Evolutionary conservation across 23 red algal species (phyloP), one percentile per base, ranked within the genome.

Genomic region (Porphyridium purpureum): DNA sequence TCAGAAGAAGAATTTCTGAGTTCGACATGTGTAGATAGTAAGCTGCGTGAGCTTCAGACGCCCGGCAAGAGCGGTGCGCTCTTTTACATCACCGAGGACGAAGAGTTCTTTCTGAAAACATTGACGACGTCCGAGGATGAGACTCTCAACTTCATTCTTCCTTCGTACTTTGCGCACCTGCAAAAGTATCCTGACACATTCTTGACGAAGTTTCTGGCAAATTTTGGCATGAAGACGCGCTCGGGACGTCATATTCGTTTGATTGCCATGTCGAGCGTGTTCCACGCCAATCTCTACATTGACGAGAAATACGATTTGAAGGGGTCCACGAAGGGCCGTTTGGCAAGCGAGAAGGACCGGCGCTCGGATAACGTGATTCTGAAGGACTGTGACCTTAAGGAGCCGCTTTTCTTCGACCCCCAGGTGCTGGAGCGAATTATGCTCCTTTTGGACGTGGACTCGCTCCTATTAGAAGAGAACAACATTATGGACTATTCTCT

Each of bases 281-380:
- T 92, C 52, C 54, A 66, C 27, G 62, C 68, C 9, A 31, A 47
- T 9, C 27, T 92, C 24, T 67, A 67, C 29, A 62, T 92, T 25
- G 65, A 92, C 40, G 41, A 66, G 27, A 92, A 92, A 71, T 92
- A 92, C 59, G 84, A 92, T 58, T 55, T 92, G 7, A 92, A 92
- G 55, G 79, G 79, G 0, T 72, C 65, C 44, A 75, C 69, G 1
- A 72, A 60, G 28, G 57, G 67, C 7, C 64, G 79, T 2, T 67
- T 67, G 47, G 79, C 79, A 7, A 66, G 66, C 22, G 5, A 19
- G 19, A 57, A 72, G 33, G 66, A 84, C 27, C 47, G 32, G 27
- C 34, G 35, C 27, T 64, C 50, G 34, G 58, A 84, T 33, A 74
- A 74, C 47, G 79, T 75, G 26, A 84, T 67, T 3, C 57, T 84